Base-by-base conservation (phyloP, 306 rosid genomes). In the Ormosia semicastrata region DNA sequence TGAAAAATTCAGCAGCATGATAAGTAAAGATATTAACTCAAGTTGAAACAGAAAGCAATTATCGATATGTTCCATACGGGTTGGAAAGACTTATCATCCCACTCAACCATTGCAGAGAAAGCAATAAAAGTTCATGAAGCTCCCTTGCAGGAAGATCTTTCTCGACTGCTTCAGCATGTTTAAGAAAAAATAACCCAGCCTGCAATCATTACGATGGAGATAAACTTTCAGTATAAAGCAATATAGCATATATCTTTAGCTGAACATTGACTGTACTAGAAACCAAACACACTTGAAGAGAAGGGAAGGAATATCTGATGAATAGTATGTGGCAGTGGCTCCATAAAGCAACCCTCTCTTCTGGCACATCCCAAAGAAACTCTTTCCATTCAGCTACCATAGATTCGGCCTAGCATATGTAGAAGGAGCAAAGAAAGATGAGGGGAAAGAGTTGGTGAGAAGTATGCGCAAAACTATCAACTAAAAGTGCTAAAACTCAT, bases 311-410 rank as follows among this genome's bases (percentile, higher is more conserved):
- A 86, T 91, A 89, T 92, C 99, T 86, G 82, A 95, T 89, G 86
- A 95, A 95, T 44, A 95, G 90, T 8, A 94, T 78, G 85, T 93
- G 97, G 87, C 99, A 95, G 88, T 95, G 99, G 69, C 87, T 85
- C 99, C 99, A 95, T 81, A 95, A 83, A 67, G 99, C 99, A 80
- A 85, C 89, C 80, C 99, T 88, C 88, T 95, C 99, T 85, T 95
- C 99, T 57, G 97, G 95, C 74, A 95, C 99, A 81, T 95, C 99
- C 99, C 99, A 95, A 86, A 95, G 97, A 82, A 90, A 95, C 82
- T 93, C 99, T 86, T 93, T 91, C 99, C 99, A 95, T 80, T 95
- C 99, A 50, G 94, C 91, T 66, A 95, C 98, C 99, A 95, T 95
- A 71, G 99, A 93, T 87, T 95, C 99, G 15, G 97, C 99, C 99